Base-by-base conservation (phyloP, 345 rosid genomes). In the Carallia pectinifolia region DNA sequence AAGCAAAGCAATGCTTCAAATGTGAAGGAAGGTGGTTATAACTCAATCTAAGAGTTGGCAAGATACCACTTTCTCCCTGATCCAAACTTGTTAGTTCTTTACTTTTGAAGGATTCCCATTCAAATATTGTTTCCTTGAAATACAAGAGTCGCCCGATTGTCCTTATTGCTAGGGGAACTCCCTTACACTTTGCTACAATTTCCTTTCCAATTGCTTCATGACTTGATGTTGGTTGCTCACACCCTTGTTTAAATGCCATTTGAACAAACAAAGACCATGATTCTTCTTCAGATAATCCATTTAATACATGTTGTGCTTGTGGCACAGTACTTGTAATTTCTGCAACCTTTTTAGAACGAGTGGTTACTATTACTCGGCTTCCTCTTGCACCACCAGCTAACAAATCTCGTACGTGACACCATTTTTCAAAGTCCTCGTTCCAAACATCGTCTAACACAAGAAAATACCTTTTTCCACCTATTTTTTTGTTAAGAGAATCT, bases 1-100 rank as follows among this genome's bases (percentile, higher is more conserved):
- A 73, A 0, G 73, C 72, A 65, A 81, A 81, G 31, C 83, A 84
- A 7, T 53, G 75, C 58, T 71, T 81, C 30, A 81, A n/a, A 40
- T 63, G 75, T 0, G 71, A 53, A 4, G 85, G 70, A 3, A 84
- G 73, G 67, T 67, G 40, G 7, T 69, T 18, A n/a, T 72, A 81
- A 33, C 82, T 79, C 38, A 78, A 63, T 53, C 30, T 66, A 1
- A 81, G 73, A 18, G 73, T 66, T 0, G 66, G 31, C 1, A 76
- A 1, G 31, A 79, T 53, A 6, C 47, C 44, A 8, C 44, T 56
- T 8, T 55, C 59, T 23, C 61, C 34, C 10, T 56, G 30, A n/a
- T 23, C 8, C 13, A 64, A 34, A 23, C 7, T 47, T 2, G 65
- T 34, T 48, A 70, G 53, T 15, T 61, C 63, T 1, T 38, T 29